A percentile compares a stretch with the other conserved stretches of the same genome.
Evolutionary conservation across 352 stramenopile genomes (phyloP).

Genomic region (Pythium rhizo-oryzae): DNA sequence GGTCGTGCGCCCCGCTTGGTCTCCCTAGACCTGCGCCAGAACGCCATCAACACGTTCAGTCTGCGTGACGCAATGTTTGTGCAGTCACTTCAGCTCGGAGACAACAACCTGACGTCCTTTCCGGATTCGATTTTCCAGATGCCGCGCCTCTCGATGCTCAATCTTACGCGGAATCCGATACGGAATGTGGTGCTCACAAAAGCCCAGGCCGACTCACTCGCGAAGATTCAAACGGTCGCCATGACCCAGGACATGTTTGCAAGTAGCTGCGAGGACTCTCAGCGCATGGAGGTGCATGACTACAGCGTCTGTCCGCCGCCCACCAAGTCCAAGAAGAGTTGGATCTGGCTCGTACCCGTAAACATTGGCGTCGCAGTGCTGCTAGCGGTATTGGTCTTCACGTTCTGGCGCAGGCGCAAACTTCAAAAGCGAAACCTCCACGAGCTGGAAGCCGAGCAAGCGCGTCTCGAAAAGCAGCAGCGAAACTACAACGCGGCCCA

Average conservation of each 20-base stretch:
- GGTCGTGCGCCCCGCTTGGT: neutral
- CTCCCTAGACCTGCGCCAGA: conserved; percentile 3
- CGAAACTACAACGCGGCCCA: neutral
- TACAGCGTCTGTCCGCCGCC: neutral
- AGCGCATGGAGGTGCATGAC: neutral
- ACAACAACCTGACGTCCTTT: conserved; percentile 13
- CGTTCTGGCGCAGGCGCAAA: neutral
- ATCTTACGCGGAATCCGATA: conserved; percentile 22
- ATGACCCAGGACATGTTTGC: conserved; percentile 23
- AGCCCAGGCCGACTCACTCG: conserved; percentile 6
- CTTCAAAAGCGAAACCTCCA: neutral
- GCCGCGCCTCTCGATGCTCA: conserved; percentile 5
- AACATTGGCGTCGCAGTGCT: conserved; percentile 3
- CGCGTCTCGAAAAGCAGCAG: neutral
- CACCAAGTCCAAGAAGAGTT: neutral
- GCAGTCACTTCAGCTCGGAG: conserved; percentile 1
- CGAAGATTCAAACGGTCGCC: neutral
- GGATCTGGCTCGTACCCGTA: conserved; percentile 3
- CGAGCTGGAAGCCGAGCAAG: neutral
- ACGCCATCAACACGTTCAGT: conserved; percentile 13
- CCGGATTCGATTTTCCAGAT: conserved; percentile 1
- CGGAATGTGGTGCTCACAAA: conserved; percentile 1
- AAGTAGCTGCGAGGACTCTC: neutral
- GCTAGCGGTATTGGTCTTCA: neutral
- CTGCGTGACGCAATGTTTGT: neutral